Conservation (phyloP, 345 rosid genomes). For the Arabidopsis suecica region DNA sequence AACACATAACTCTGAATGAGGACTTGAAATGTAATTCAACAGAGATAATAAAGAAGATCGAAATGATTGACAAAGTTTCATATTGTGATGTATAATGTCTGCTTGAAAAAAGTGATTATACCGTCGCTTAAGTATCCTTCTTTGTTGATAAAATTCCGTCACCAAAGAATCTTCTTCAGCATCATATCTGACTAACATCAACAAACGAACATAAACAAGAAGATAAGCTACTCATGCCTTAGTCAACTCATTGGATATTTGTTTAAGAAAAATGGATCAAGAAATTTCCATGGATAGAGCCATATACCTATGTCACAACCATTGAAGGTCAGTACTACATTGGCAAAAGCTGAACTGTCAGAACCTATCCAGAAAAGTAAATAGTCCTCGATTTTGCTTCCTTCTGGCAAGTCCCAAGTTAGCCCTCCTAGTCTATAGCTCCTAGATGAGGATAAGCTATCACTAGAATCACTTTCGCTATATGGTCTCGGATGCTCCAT, state of each 20-base stretch:
- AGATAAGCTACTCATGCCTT: slow-evolving; percentile 1
- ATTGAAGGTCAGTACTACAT: slow-evolving; percentile 80
- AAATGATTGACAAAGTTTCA: neutral
- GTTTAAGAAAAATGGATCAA: neutral
- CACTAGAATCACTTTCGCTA: slow-evolving; percentile 30
- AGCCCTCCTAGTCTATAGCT: slow-evolving; percentile 72
- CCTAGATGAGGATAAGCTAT: slow-evolving; percentile 40
- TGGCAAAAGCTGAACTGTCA: slow-evolving; percentile 78
- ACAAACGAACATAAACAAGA: slow-evolving; percentile 37
- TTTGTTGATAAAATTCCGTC: slow-evolving; percentile 76
- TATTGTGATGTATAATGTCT: slow-evolving; percentile 1
- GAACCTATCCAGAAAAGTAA: slow-evolving; percentile 82
- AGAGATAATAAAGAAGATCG: neutral
- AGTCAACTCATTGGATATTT: neutral
- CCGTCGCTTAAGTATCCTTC: slow-evolving; percentile 88
- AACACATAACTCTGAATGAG: slow-evolving; percentile 34
- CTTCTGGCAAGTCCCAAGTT: slow-evolving; percentile 69
- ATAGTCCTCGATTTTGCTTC: slow-evolving; percentile 70
- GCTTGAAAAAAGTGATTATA: slow-evolving; percentile 42
- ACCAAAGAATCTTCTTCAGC: slow-evolving; percentile 63
- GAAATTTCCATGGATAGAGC: slow-evolving; percentile 19
- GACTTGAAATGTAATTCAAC: neutral
- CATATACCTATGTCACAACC: slow-evolving; percentile 82
- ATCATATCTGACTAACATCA: slow-evolving; percentile 87
- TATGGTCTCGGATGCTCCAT: slow-evolving; percentile 45